Evolutionary conservation across 2,329 filamentous ascomycete genomes (phyloP), one percentile per base, ranked within the genome.

Genomic region (Colletotrichum limetticola): DNA sequence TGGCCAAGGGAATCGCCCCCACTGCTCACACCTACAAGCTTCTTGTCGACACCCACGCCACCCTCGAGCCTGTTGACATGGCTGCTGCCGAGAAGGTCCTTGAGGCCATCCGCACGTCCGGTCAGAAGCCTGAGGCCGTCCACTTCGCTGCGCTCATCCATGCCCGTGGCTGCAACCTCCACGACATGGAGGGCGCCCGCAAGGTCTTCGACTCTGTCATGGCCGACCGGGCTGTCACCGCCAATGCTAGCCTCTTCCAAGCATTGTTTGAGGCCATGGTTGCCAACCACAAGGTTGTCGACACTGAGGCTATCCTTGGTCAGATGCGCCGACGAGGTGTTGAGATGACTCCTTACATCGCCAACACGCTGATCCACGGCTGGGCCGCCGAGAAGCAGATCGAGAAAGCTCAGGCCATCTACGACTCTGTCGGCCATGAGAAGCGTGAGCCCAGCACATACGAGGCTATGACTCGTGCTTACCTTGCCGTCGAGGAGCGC

Each of bases 11-110:
- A 69, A 99, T 99, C 80, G 87, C 93, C 73, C 96, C 97, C 2
- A 98, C 97, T 1, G 93, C 95, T 74, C 97, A 99, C 84, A 99
- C 97, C 1, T 98, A 95, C 88, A 99, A 99, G 87, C 92, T 99
- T 24, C 91, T 99, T 57, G 95, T 99, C 76, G 97, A 99, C 80
- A 95, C 96, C 2, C 92, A 98, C 80, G 97, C 97, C 16, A 98
- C 96, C 5, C 90, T 99, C 52, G 96, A 98, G 80, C 95, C 97
- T 0, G 88, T 97, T 70, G 86, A 98, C 82, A 96, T 98, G 92
- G 85, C 88, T 4, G 95, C 95, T 32, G 97, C 96, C 2, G 95
- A 98, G 83, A 89, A 90, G 57, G 91, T 99, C 1, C 88, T 99
- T 6, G 91, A 92, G 65, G 89, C 91, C 80, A 97, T 99, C 81